Evolutionary conservation across 108 stramenopile species (phyloP).

Genomic region (Mediolabrus comicus): DNA sequence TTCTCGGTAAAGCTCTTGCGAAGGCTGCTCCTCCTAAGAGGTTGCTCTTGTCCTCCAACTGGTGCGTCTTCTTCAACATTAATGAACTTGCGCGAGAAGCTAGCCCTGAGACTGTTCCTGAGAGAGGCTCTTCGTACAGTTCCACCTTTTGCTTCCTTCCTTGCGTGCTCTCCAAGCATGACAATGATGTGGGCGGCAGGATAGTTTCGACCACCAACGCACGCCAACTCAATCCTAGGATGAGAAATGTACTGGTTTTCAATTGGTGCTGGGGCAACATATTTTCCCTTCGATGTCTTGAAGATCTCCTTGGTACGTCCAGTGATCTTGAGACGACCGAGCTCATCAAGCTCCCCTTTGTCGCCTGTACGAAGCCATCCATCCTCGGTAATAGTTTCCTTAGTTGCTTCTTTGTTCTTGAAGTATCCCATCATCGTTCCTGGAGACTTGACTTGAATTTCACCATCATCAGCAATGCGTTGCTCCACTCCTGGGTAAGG

Average conservation of each 20-base stretch:
- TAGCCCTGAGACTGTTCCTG: background rate
- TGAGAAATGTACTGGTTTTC: conserved; percentile 64
- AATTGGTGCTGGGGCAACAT: conserved; percentile 80
- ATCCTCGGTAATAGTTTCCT: conserved; percentile 78
- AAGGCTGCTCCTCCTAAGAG: background rate
- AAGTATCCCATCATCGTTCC: conserved; percentile 82
- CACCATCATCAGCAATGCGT: conserved; percentile 72
- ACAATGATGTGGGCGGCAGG: conserved; percentile 68
- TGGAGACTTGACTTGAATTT: conserved; percentile 79
- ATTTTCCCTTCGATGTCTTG: conserved; percentile 83
- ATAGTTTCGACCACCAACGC: conserved; percentile 65
- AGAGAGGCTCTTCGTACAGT: background rate
- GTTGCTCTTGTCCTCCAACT: background rate
- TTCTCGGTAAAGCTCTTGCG: background rate
- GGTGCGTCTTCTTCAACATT: background rate
- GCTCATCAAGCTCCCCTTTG: conserved; percentile 73
- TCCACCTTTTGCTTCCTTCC: conserved; percentile 34
- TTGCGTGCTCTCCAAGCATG: conserved; percentile 63
- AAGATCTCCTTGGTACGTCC: conserved; percentile 87
- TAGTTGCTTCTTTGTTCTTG: conserved; percentile 83
- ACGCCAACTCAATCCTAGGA: conserved; percentile 61
- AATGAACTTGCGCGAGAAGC: background rate
- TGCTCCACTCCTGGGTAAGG: conserved; percentile 65
- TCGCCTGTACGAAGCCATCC: conserved; percentile 90
- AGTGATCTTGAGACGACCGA: conserved; percentile 83